Evolutionary conservation across 2,329 filamentous ascomycete genomes (phyloP).

Genomic region (Thielaviopsis ethacetica): DNA sequence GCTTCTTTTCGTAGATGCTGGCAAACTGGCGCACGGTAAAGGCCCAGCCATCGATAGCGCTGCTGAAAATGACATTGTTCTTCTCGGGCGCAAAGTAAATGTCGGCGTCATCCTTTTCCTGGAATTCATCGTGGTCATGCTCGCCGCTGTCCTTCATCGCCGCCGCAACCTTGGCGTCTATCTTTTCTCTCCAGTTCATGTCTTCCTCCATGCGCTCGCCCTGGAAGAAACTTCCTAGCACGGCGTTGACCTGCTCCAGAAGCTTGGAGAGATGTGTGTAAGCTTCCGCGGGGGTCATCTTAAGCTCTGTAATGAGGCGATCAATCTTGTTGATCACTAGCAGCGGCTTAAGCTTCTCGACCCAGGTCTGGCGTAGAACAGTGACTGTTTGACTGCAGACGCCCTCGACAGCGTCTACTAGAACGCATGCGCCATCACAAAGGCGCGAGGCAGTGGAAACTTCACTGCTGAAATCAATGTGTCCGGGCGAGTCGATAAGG

Average conservation of each 20-base stretch:
- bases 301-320: conserved; percentile 78
- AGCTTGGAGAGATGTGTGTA: conserved; percentile 79
- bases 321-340: conserved; percentile 99
- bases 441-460: conserved; percentile 89
- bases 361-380: conserved; percentile 86
- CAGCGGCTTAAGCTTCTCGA: conserved; percentile 84
- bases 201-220: conserved; percentile 98
- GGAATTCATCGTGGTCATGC: conserved; percentile 51
- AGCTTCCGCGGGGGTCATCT: conserved; percentile 81
- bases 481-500: conserved; percentile 90
- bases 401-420: conserved; percentile 93
- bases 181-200: conserved; percentile 81
- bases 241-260: conserved; percentile 90
- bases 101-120: conserved; percentile 89
- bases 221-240: conserved; percentile 93
- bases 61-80: conserved; percentile 98
- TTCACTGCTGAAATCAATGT: conserved; percentile 97
- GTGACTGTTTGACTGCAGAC: conserved; percentile 98
- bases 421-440: conserved; percentile 83
- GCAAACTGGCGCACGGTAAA: conserved; percentile 95
- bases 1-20: conserved; percentile 83
- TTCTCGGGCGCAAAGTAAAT: conserved; percentile 96
- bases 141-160: conserved; percentile 44
- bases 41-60: conserved; percentile 96
- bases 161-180: conserved; percentile 71